A percentile compares a stretch with the other conserved stretches of the same genome.
Conservation (phyloP, 73 alveolate genomes). For the Tetrahymena thermophila region DNA sequence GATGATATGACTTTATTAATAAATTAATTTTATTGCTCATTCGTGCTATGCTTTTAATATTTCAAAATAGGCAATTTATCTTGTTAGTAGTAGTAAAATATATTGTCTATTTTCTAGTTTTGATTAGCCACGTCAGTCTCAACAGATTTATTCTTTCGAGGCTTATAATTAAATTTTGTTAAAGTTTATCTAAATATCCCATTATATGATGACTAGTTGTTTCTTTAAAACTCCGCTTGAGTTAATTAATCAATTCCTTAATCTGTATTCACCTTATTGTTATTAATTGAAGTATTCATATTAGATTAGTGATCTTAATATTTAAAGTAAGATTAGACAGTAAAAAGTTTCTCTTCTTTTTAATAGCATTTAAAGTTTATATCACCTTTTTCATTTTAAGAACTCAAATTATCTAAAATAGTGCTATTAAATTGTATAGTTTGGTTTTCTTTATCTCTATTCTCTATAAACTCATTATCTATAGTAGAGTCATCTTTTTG, state of each 20-base stretch:
- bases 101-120: neutral
- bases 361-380: neutral
- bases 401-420: neutral
- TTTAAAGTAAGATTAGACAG: neutral
- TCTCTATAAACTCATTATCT: neutral
- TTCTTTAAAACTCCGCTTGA: neutral
- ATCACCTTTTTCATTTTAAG: neutral
- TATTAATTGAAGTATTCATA: neutral
- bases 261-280: neutral
- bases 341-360: neutral
- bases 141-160: neutral
- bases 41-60: neutral
- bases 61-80: neutral
- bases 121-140: neutral
- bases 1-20: neutral
- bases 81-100: neutral
- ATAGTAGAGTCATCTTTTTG: neutral
- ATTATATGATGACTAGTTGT: neutral
- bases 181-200: neutral
- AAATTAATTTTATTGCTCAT: neutral
- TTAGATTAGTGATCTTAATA: neutral
- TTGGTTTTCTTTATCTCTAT: neutral
- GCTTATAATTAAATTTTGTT: neutral
- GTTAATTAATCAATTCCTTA: neutral
- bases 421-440: neutral